Evolutionary conservation across 306 rosid genomes (phyloP), one percentile per base, ranked within the genome.

Genomic region (Calophaca sinica): DNA sequence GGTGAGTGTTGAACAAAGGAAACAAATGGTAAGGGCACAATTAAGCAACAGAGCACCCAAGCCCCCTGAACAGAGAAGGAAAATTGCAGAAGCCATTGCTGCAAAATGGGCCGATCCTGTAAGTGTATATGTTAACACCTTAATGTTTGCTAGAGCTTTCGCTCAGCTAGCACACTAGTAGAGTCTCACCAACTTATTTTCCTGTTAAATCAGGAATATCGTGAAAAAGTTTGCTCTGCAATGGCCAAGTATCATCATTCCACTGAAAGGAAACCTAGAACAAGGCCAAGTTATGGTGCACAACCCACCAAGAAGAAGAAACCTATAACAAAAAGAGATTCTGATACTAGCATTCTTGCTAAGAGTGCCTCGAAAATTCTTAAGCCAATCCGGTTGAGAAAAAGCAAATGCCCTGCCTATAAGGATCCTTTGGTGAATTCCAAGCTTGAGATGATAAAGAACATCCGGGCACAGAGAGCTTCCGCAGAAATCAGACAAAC

Each of bases 101-200:
- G 88, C 96, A 74, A 94, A 94, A 87, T 94, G 99, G 99, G 87
- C 90, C 28, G 89, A 92, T 81, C 90, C 96, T 66, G 99, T 92
- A 84, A 81, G 97, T 88, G 61, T 50, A 57, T 65, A 42, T 68
- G 49, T 65, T 53, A 57, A 54, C 52, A 31, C 74, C 44, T 60
- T 79, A 42, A 38, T 39, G 39, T 72, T 58, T 59, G 64, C 11
- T 48, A 57, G 48, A 62, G 73, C 67, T 76, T 72, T 49, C 55
- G 6, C 73, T 46, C 15, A 6, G 33, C 72, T 61, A 46, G 65
- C 39, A 29, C 28, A 31, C 49, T 41, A 42, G 26, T 28, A 42
- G 50, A 51, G 28, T 72, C 78, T 26, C 61, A 31, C 70, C 51
- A 58, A 79, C 60, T 60, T 71, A 63, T 75, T 35, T 70, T 51